Evolutionary conservation across 129 eudicot genomes (phyloP).

Genomic region (Escallonia rubra): DNA sequence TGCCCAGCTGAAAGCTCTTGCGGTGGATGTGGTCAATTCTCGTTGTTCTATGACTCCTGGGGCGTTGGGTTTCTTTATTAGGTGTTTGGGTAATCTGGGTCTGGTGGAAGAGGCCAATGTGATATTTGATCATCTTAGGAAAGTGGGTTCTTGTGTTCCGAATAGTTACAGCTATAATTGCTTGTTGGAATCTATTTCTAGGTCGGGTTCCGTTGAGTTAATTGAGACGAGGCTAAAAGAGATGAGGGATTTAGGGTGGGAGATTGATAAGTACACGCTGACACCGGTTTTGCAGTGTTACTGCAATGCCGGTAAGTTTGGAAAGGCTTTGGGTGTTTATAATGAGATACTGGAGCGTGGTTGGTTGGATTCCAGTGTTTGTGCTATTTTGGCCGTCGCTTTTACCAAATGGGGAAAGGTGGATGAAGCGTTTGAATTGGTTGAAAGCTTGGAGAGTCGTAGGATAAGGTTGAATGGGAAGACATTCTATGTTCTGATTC

Average conservation of each 20-base stretch:
- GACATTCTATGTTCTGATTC: slow-evolving; percentile 63
- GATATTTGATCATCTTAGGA: slow-evolving; percentile 66
- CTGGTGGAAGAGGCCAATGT: slow-evolving; percentile 62
- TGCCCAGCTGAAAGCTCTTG: slow-evolving; percentile 63
- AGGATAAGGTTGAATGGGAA: slow-evolving; percentile 57
- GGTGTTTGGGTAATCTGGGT: slow-evolving; percentile 70
- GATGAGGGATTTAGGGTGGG: slow-evolving; percentile 52
- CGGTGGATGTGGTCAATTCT: slow-evolving; percentile 23
- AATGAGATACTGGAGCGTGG: slow-evolving; percentile 33
- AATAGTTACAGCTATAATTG: slow-evolving; percentile 61
- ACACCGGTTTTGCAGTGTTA: slow-evolving; percentile 72
- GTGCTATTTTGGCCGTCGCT: slow-evolving; percentile 41
- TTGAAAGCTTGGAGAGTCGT: slow-evolving; percentile 48
- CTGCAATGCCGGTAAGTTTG: slow-evolving; percentile 55
- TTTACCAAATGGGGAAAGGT: slow-evolving; percentile 52
- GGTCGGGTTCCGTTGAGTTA: slow-evolving; percentile 30
- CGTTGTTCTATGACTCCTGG: slow-evolving; percentile 57
- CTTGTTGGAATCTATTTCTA: slow-evolving; percentile 55
- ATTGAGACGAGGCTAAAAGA: slow-evolving; percentile 64
- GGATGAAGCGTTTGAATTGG: slow-evolving; percentile 47
- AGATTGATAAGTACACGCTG: slow-evolving; percentile 62
- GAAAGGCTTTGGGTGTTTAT: slow-evolving; percentile 58
- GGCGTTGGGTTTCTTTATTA: slow-evolving; percentile 63
- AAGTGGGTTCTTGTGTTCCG: slow-evolving; percentile 43
- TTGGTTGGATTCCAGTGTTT: slow-evolving; percentile 59